Conservation (phyloP, 1,284 basidiomycete species). For the Rhodotorula sp. region DNA sequence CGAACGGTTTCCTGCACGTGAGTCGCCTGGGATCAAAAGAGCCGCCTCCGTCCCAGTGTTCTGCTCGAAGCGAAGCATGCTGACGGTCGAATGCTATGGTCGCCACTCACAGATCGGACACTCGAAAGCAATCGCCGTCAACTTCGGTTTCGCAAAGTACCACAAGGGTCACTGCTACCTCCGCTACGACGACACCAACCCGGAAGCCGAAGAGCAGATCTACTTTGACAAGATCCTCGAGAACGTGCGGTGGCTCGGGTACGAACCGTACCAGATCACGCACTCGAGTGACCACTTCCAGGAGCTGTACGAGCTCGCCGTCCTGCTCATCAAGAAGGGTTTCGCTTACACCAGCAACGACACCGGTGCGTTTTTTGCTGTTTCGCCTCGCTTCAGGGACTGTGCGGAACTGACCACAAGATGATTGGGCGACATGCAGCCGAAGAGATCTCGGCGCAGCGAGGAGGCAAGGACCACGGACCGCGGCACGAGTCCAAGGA, state of each 20-base stretch:
- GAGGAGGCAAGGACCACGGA: constrained; percentile 79
- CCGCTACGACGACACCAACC: constrained; percentile 97
- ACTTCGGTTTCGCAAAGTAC: constrained; percentile 95
- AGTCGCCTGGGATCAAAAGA: not conserved
- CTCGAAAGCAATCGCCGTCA: constrained; percentile 96
- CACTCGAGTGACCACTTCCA: constrained; percentile 99
- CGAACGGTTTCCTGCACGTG: constrained; percentile 71
- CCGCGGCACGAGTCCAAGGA: constrained; percentile 82
- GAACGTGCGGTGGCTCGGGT: constrained; percentile 94
- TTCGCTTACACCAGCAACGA: constrained; percentile 97
- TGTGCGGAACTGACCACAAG: constrained; percentile 1
- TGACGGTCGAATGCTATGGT: no score
- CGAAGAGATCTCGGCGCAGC: constrained; percentile 84
- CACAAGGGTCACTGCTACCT: constrained; percentile 88
- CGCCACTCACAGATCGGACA: constrained; percentile 57
- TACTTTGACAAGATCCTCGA: constrained; percentile 98
- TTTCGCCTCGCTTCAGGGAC: constrained; percentile 6
- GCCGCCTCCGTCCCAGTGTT: not conserved
- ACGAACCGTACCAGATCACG: constrained; percentile 97
- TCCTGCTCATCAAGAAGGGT: constrained; percentile 85
- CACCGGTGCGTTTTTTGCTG: constrained; percentile 62
- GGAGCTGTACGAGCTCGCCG: constrained; percentile 79
- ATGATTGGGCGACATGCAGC: constrained; percentile 54
- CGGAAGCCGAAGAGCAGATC: constrained; percentile 90
- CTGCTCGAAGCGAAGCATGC: not conserved